phyloP scores from a whole-genome alignment of 1,284 basidiomycete genomes.

The Fomitopsis pinicola region DNA sequence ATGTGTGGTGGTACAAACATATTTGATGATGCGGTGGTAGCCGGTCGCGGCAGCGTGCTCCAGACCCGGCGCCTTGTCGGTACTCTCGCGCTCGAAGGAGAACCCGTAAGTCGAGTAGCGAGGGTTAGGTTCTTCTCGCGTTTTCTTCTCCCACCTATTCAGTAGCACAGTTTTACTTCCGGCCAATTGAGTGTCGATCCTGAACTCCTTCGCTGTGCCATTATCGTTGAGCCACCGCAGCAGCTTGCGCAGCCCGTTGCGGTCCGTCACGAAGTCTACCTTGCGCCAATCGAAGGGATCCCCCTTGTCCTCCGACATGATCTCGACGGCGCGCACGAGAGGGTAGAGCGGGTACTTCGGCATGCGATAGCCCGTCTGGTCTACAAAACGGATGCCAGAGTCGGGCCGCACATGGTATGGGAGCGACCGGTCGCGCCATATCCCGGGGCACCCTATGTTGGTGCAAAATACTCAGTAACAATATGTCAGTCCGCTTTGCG shows the following conservation, averaged over 20 bases:
- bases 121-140: conserved; percentile 9
- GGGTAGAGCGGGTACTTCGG: conserved; percentile 39
- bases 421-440: conserved; percentile 40
- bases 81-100: conserved; percentile 47
- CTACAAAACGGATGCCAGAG: conserved; percentile 35
- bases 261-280: conserved; percentile 53
- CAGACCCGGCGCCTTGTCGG: conserved; percentile 36
- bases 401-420: conserved; percentile 49
- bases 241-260: conserved; percentile 54
- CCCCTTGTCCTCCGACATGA: conserved; percentile 27
- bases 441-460: conserved; percentile 45
- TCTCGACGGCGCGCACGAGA: conserved; percentile 46
- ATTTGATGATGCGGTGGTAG: conserved; percentile 49
- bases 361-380: conserved; percentile 49
- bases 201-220: conserved; percentile 36
- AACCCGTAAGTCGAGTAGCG: conserved; percentile 34
- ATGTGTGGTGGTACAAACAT: conserved; percentile 33
- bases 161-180: conserved; percentile 49
- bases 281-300: conserved; percentile 38
- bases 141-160: conserved; percentile 30
- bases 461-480: conserved; percentile 30
- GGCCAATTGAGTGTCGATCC: conserved; percentile 53
- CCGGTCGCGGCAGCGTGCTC: conserved; percentile 31
- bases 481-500: conserved; percentile 20
- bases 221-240: conserved; percentile 44